Evolutionary conservation across 2,329 filamentous ascomycete species (phyloP), one percentile per base, ranked within the genome.

Genomic region (Botrytis medusae): DNA sequence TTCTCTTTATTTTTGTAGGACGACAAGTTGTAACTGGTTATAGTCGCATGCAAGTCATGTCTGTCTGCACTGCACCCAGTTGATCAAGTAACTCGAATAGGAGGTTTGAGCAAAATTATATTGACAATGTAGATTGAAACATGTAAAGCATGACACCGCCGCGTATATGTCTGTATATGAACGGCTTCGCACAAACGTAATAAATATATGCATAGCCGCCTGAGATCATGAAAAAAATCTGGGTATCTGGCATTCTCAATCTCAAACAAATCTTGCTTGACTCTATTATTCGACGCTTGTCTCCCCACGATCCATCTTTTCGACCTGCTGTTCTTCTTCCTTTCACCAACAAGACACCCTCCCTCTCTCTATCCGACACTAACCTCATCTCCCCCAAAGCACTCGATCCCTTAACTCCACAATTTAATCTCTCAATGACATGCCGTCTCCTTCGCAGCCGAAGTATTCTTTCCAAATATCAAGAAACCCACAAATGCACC

Each of bases 401-500:
- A 34, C 75, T 83, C 75, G 8, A 25, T n/a, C 22, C 8, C 20
- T 29, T 34, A 44, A 57, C n/a, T 71, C 69, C 60, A 54, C 34
- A 20, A 18, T n/a, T 48, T n/a, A 10, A 34, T 37, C 10, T 14
- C 48, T 75, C 51, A 98, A 84, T 99, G 95, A 82, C 96, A 99
- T 61, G 95, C 95, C 76, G 93, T 94, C 75, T 94, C 91, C 86
- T 97, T 98, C 42, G 91, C 91, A 12, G 91, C 88, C 71, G 90
- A 87, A 1, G 90, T 90, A 71, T 86, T 85, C 72, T 89, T 88
- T 25, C 93, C 92, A 84, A 98, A 99, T 62, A 92, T 79, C 74
- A 97, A 81, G 81, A 97, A 98, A 61, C 96, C 96, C 62, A 97
- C 83, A 77, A 97, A 97, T 0, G 95, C 95, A 25, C 96, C 96